Percentiles rank a stretch among this genome's conserved stretches.
Evolutionary conservation across 768 basidiomycete genomes (phyloP).

Genomic region (Leccinum longicurvipes): DNA sequence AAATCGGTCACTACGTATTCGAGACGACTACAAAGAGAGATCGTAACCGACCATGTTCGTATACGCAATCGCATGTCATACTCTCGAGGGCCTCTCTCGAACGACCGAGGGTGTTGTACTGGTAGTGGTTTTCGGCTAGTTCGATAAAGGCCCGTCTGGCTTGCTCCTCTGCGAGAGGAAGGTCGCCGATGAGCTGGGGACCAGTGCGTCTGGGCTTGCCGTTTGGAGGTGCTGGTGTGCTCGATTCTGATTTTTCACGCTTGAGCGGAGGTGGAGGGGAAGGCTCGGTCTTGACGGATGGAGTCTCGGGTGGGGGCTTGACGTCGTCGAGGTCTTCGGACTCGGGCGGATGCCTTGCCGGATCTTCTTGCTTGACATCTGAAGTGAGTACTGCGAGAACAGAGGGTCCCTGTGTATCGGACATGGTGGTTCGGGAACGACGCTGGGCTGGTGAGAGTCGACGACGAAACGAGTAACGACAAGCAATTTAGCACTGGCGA

Average conservation of each 20-base stretch:
- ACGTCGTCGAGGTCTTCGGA: conserved; percentile 24
- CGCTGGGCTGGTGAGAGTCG: no score
- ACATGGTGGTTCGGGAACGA: no score
- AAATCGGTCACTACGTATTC: conserved; percentile 30
- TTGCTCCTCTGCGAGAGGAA: conserved; percentile 71
- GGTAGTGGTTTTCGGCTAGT: conserved; percentile 79
- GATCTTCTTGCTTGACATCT: conserved; percentile 13
- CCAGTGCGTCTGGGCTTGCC: conserved; percentile 35
- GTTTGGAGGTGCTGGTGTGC: conserved; percentile 35
- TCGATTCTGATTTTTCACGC: conserved; percentile 33
- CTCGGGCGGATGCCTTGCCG: conserved; percentile 7
- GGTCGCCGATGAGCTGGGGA: conserved; percentile 74
- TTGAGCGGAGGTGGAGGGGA: conserved; percentile 31
- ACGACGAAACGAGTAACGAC: conserved; percentile 22
- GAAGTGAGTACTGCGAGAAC: no score
- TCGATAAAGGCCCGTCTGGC: conserved; percentile 72
- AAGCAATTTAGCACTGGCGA: conserved; percentile 4
- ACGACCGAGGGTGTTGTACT: conserved; percentile 81
- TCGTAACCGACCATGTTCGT: conserved; percentile 67
- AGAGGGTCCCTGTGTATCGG: conserved; percentile 6
- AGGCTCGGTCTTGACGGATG: conserved; percentile 28
- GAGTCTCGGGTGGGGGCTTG: conserved; percentile 27
- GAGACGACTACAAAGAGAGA: conserved; percentile 19
- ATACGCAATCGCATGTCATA: conserved; percentile 93
- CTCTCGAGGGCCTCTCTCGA: conserved; percentile 88